Evolutionary conservation across 306 rosid genomes (phyloP), one percentile per base, ranked within the genome.

Genomic region (Aeschynomene evenia): DNA sequence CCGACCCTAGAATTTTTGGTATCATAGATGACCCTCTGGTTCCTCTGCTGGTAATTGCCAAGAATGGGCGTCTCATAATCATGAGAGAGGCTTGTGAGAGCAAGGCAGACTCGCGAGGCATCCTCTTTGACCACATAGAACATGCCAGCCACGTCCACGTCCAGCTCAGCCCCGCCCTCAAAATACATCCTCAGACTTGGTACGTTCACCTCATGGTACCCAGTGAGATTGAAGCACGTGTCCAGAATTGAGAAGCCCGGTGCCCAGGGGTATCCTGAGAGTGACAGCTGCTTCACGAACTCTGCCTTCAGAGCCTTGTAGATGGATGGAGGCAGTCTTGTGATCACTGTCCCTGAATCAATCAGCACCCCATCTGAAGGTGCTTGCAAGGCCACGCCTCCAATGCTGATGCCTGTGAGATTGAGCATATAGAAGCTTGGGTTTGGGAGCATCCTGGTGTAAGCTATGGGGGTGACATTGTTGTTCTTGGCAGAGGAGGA

Each of bases 41-140:
- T 93, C 82, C 84, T 86, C 78, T 93, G 98, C 83, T 90, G 98
- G 54, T 83, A 93, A 71, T 90, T 93, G 72, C 97, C 98, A 42
- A 93, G 63, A 8, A 93, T 90, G 8, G 80, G 73, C 3, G 61
- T 78, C 53, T 86, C 89, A 51, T 82, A 70, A 63, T 82, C 96
- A 56, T 82, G 70, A 2, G 80, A 69, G 54, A 90, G 83, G 53
- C 97, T 88, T 19, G 98, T 85, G 16, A 90, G 53, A 6, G 97
- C 96, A 88, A 90, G 77, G 67, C 98, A 93, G 42, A 84, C 81
- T 75, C 85, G 96, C n/a, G 98, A 93, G n/a, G 67, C 82, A 72
- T 92, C 93, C 7, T 76, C 80, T 81, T 84, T 88, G 4, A 78
- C 89, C 14, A 90, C 24, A 54, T 93, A 93, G 55, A 93, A 46